These are phyloP conservation scores for Xylaria sp. DNA, from an alignment of 2,329 filamentous ascomycete species.

Conservation along the genomic window DNA sequence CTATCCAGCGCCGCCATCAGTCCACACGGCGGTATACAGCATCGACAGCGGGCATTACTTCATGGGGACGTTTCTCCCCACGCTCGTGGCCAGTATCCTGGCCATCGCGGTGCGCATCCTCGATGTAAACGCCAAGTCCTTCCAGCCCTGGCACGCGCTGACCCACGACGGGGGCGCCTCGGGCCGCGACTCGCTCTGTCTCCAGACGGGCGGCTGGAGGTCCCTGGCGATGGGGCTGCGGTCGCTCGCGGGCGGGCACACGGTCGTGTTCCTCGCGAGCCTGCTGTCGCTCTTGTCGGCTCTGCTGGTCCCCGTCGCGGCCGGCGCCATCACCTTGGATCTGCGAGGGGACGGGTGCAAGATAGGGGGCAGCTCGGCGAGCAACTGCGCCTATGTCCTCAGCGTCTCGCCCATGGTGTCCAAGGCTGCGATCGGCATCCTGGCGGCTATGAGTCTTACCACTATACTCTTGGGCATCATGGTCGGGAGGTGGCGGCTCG, in stretches of 20 bases:
- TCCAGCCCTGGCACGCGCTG: conserved; percentile 54
- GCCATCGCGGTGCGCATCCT: conserved; percentile 41
- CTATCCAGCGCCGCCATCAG: conserved; percentile 25
- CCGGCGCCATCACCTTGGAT: conserved; percentile 47
- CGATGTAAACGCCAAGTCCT: conserved; percentile 42
- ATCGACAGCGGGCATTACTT: conserved; percentile 38
- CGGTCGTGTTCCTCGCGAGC: conserved; percentile 45
- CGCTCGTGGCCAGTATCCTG: conserved; percentile 38
- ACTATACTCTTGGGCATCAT: conserved; percentile 41
- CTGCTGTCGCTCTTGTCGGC: conserved; percentile 44
- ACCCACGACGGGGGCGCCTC: conserved; percentile 45
- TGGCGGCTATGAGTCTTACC: conserved; percentile 45
- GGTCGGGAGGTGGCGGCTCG: conserved; percentile 46
- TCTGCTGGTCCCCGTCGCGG: conserved; percentile 46
- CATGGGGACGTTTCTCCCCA: conserved; percentile 41
- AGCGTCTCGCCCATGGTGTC: conserved; percentile 43
- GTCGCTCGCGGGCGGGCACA: conserved; percentile 41
- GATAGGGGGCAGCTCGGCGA: conserved; percentile 36
- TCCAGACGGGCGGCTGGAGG: conserved; percentile 41
- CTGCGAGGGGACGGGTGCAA: conserved; percentile 44
- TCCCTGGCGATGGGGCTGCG: conserved; percentile 41
- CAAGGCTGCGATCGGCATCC: conserved; percentile 43
- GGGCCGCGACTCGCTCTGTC: conserved; percentile 48
- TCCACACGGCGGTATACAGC: conserved; percentile 13
- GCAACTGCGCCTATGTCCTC: conserved; percentile 48